phyloP scores from a whole-genome alignment of 2,329 filamentous ascomycete species.

The Sarocladium brachiariae region DNA sequence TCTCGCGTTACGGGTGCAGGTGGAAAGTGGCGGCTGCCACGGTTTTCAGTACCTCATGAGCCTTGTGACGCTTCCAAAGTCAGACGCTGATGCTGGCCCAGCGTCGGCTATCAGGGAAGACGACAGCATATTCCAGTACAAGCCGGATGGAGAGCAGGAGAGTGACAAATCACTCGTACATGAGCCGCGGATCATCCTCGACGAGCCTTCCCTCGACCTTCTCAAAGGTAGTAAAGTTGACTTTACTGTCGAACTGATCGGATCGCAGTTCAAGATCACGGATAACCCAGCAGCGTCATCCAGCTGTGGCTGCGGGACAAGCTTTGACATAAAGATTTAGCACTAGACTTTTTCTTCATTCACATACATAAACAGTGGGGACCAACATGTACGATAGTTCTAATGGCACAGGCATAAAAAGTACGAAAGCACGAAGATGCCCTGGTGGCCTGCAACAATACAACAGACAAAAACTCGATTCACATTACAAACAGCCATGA shows the following conservation, averaged over 20 bases:
- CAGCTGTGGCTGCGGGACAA: slow-evolving; percentile 94
- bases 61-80: slow-evolving; percentile 55
- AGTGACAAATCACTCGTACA: slow-evolving; percentile 22
- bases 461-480: too few species aligned
- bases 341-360: too few species aligned
- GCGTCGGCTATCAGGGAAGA: slow-evolving; percentile 52
- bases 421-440: background rate
- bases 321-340: slow-evolving; percentile 82
- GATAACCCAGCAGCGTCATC: slow-evolving; percentile 89
- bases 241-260: slow-evolving; percentile 91
- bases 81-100: slow-evolving; percentile 25
- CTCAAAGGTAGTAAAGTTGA: slow-evolving; percentile 92
- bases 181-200: slow-evolving; percentile 78
- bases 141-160: slow-evolving; percentile 34
- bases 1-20: slow-evolving; percentile 81
- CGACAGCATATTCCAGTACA: slow-evolving; percentile 78
- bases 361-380: background rate
- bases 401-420: background rate
- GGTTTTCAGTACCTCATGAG: slow-evolving; percentile 98
- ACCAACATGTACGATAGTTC: background rate
- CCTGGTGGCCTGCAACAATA: too few species aligned
- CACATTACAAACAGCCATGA: background rate
- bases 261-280: slow-evolving; percentile 85
- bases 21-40: slow-evolving; percentile 92
- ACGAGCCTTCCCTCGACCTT: slow-evolving; percentile 78